Evolutionary conservation across 2,329 filamentous ascomycete genomes (phyloP).

Genomic region (Colletotrichum karsti): DNA sequence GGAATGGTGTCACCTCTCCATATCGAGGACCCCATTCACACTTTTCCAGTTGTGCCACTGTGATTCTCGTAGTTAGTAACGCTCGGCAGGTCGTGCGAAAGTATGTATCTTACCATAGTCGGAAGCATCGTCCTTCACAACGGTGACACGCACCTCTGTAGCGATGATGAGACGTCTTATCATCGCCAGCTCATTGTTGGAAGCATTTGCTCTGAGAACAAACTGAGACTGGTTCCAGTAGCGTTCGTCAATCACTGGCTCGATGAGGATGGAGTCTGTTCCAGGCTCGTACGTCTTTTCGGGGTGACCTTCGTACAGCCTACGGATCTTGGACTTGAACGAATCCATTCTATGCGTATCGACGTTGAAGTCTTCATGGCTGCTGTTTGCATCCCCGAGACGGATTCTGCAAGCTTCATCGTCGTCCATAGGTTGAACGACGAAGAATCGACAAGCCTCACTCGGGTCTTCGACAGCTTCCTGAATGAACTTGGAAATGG

Average conservation of each 20-base stretch:
- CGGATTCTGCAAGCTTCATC: background rate
- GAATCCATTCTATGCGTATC: background rate
- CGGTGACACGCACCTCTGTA: constrained; percentile 27
- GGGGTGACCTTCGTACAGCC: background rate
- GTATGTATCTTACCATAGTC: constrained; percentile 10
- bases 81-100: too few species aligned
- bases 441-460: constrained; percentile 21
- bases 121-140: constrained; percentile 21
- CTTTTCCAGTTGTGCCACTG: constrained; percentile 2
- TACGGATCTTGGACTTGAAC: constrained; percentile 9
- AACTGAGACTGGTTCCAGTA: constrained; percentile 1
- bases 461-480: background rate
- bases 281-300: background rate
- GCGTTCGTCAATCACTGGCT: background rate
- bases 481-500: constrained; percentile 18
- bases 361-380: background rate
- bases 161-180: constrained; percentile 36
- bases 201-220: constrained; percentile 33
- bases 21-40: constrained; percentile 34
- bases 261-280: constrained; percentile 2
- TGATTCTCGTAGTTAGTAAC: background rate
- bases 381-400: background rate
- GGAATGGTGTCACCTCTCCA: constrained; percentile 12
- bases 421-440: constrained; percentile 20
- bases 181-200: constrained; percentile 35